phyloP scores from a whole-genome alignment of 306 rosid genomes.

The Cyclanthera cordifolia region DNA sequence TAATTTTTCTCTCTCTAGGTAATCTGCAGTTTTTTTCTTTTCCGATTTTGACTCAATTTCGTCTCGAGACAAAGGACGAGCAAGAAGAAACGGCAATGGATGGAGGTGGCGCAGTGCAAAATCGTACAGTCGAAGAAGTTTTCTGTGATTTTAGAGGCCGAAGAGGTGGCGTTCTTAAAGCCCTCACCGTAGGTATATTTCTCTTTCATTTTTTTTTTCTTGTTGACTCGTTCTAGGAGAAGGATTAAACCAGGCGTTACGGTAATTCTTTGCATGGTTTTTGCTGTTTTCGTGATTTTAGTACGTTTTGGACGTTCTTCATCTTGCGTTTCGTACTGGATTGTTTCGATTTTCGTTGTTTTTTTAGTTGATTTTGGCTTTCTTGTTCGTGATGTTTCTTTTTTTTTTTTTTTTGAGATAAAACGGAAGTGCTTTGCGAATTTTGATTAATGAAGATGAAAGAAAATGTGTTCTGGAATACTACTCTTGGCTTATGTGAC shows the following conservation, averaged over 20 bases:
- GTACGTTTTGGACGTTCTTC: background rate
- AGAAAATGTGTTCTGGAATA: background rate
- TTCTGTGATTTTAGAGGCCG: constrained; percentile 91
- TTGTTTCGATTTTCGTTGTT: background rate
- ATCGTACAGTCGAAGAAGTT: constrained; percentile 89
- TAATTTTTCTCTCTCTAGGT: background rate
- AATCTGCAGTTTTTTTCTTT: background rate
- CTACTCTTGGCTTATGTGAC: background rate
- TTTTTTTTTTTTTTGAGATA: background rate
- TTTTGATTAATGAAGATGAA: background rate
- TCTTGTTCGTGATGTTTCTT: background rate
- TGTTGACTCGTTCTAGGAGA: background rate
- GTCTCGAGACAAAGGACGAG: background rate
- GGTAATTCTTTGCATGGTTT: background rate
- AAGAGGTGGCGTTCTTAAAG: constrained; percentile 63
- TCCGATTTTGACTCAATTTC: background rate
- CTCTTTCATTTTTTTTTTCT: background rate
- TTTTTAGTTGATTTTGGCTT: background rate
- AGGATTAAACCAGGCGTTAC: background rate
- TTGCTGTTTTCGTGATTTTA: background rate
- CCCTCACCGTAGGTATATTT: constrained; percentile 60
- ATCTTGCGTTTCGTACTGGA: background rate
- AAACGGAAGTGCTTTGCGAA: background rate
- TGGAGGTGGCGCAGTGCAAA: constrained; percentile 41
- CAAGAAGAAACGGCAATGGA: constrained; percentile 28